These are phyloP conservation scores for Xylariales sp. DNA, from an alignment of 2,329 filamentous ascomycete species.

Conservation along the genomic window DNA sequence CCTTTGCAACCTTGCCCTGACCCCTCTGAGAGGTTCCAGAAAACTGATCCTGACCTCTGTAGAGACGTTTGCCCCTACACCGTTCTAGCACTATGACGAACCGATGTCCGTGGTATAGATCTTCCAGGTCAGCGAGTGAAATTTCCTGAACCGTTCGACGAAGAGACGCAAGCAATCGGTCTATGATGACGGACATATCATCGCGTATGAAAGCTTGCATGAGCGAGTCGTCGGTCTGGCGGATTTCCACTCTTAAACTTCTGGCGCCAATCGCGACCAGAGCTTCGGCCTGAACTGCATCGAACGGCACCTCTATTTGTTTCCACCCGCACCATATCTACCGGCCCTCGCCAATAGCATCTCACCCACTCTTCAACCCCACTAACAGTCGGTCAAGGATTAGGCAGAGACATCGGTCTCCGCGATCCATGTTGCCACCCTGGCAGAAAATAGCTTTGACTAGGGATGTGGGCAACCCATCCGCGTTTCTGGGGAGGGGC, in stretches of 20 bases:
- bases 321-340: slow-evolving; percentile 4
- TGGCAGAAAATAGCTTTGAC: no score
- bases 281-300: slow-evolving; percentile 2
- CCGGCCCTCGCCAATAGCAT: slow-evolving; percentile 5
- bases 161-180: neutral
- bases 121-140: no score
- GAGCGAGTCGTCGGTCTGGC: slow-evolving; percentile 1
- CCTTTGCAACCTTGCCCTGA: neutral
- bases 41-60: neutral
- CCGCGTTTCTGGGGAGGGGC: no score
- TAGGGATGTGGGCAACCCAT: no score
- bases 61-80: neutral
- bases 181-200: no score
- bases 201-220: no score
- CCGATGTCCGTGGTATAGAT: no score
- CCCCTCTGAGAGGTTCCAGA: neutral
- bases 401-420: slow-evolving; percentile 5
- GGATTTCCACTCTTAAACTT: slow-evolving; percentile 2
- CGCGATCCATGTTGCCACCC: slow-evolving; percentile 6
- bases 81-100: neutral
- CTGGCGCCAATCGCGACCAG: slow-evolving; percentile 8
- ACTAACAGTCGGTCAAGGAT: slow-evolving; percentile 9
- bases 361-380: slow-evolving; percentile 1
- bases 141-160: no score
- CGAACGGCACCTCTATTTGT: neutral